Base-by-base conservation (phyloP, 139 green algal species). In the Tetraselmis chui region DNA sequence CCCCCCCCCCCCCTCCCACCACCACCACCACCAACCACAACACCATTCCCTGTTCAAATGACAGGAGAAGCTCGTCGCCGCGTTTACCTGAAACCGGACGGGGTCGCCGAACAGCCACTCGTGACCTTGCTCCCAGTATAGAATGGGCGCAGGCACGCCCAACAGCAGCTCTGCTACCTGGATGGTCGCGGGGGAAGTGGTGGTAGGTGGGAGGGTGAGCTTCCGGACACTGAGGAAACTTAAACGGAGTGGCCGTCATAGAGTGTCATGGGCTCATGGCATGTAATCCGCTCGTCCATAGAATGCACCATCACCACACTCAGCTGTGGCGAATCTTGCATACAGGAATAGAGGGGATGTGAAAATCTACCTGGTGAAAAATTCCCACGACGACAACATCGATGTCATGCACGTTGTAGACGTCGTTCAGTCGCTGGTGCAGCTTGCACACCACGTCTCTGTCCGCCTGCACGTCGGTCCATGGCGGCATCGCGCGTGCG, bases 121-220 rank as follows among this genome's bases (percentile, higher is more conserved):
- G 84, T 94, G 91, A 23, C 91, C 91, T 80, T 94, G 91, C 84
- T 94, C 91, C 84, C 89, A 94, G 76, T 94, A 94, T 5, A 93
- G 31, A 28, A 88, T 79, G 1, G 91, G 89, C 0, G 87, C 89
- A 1, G 82, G 27, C 1, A 91, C 84, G 26, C 87, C 88, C 28
- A 81, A 81, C 59, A 94, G 82, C 88, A 93, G 87, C 86, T 94
- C 91, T 29, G 91, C 86, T 28, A 94, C 88, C 91, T 94, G 83
- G 28, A 28, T 2, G 11, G 77, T 27, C 18, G 29, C 77, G 11
- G 23, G 18, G 77, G 5, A 32, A 32, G 5, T 29, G 5, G 58
- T 25, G 77, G 25, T 27, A 59, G 77, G n/a, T 32, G 29, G 23
- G 77, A 30, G 78, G 23, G 75, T n/a, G 23, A 28, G 30, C 22